phyloP scores from a whole-genome alignment of 2,329 filamentous ascomycete species.

The Bipolaris bicolor region DNA sequence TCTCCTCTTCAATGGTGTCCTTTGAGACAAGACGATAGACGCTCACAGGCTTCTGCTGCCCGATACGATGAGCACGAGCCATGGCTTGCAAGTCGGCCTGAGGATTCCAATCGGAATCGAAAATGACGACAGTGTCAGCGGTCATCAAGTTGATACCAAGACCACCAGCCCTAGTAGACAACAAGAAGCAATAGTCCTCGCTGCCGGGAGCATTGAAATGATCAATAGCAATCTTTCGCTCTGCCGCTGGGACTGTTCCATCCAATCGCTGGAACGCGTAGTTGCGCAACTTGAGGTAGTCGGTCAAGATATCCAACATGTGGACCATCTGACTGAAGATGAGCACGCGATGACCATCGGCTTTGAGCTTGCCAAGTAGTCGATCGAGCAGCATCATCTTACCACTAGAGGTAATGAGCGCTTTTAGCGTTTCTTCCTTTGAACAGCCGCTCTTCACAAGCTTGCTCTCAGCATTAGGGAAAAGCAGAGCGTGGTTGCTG shows the following conservation, averaged over 20 bases:
- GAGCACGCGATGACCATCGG: slow-evolving; percentile 90
- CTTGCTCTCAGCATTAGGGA: slow-evolving; percentile 88
- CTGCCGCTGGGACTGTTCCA: slow-evolving; percentile 87
- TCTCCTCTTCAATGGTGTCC: slow-evolving; percentile 97
- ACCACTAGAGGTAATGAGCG: slow-evolving; percentile 93
- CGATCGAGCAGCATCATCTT: slow-evolving; percentile 99
- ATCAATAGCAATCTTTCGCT: slow-evolving; percentile 92
- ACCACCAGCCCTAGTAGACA: slow-evolving; percentile 94
- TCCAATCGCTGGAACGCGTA: slow-evolving; percentile 95
- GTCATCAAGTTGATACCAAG: slow-evolving; percentile 99
- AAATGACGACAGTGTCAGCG: slow-evolving; percentile 95
- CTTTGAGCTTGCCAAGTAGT: slow-evolving; percentile 90
- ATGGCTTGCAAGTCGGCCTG: slow-evolving; percentile 98
- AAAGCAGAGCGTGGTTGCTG: slow-evolving; percentile 99
- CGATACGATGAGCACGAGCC: slow-evolving; percentile 97
- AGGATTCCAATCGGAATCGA: slow-evolving; percentile 99
- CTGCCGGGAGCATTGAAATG: slow-evolving; percentile 98
- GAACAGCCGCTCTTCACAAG: slow-evolving; percentile 80
- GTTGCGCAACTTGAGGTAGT: slow-evolving; percentile 91
- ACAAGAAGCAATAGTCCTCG: slow-evolving; percentile 92
- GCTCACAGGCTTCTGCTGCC: slow-evolving; percentile 93
- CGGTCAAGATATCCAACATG: slow-evolving; percentile 94
- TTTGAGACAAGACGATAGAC: slow-evolving; percentile 97
- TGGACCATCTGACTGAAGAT: slow-evolving; percentile 99
- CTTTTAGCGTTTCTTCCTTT: slow-evolving; percentile 89